Base-by-base conservation (phyloP, 352 stramenopile species). In the Aphanomyces cochlioides region DNA sequence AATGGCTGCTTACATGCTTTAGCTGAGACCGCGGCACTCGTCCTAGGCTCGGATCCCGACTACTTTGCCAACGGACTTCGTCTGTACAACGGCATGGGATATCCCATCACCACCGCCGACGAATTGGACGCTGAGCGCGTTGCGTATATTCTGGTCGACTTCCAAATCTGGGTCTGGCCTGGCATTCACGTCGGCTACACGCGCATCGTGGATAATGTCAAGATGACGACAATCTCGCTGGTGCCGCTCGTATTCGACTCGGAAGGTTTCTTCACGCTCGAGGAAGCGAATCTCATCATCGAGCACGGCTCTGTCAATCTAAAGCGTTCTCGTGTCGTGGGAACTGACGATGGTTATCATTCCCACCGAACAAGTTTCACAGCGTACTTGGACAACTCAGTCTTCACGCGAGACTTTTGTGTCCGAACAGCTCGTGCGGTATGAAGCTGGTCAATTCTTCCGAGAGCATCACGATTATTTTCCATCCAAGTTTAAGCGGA, bases 381-480 rank as follows among this genome's bases (percentile, higher is more conserved):
- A 21, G 82, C 80, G 21, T 47, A 79, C 89, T 64, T 87, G 77
- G 37, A 56, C n/a, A n/a, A n/a, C n/a, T n/a, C n/a, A n/a, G n/a
- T 77, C 40, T 88, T 91, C 67, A 91, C 84, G 10, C 78, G 83
- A 4, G 74, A 88, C 48, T 84, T 91, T 59, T 79, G 79, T 6
- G 40, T 21, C 12, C 81, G 84, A 47, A 88, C 84, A 92, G 47
- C 81, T 89, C 28, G 84, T 92, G 67, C 78, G 82, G 4, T 92
- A 92, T 63, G 73, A 89, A 68, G 79, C 73, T 0, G 84, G 81
- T 3, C 82, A 90, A 71, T 89, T 89, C 61, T 92, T 88, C 64
- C 84, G 84, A 39, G 80, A 88, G 66, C 84, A 90, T 63, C 77
- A 90, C 63, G 84, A 92, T 65, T 90, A 89, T 66, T 91, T 90